Evolutionary conservation across 129 eudicot genomes (phyloP).

Genomic region (Rutidosis leptorrhynchoides): DNA sequence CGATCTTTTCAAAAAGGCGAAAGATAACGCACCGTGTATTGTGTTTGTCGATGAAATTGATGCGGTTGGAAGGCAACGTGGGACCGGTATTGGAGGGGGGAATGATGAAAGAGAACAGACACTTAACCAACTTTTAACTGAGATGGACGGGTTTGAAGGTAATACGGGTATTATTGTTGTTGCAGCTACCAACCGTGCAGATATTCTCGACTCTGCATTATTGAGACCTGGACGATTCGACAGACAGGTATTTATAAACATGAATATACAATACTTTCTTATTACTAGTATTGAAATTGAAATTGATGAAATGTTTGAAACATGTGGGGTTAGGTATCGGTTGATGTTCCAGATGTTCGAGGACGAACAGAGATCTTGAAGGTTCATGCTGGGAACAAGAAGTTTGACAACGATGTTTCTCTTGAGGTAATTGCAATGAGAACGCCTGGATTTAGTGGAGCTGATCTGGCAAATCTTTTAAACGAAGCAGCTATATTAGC

Average conservation of each 20-base stretch:
- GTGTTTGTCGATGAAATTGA: conserved; percentile 99
- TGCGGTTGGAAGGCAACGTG: conserved; percentile 98
- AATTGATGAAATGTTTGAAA: conserved; percentile 17
- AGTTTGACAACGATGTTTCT: conserved; percentile 80
- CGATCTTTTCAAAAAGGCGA: conserved; percentile 94
- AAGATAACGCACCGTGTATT: conserved; percentile 96
- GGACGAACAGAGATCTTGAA: conserved; percentile 93
- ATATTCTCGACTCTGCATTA: conserved; percentile 88
- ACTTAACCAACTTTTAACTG: conserved; percentile 89
- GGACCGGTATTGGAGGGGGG: conserved; percentile 97
- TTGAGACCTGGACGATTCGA: conserved; percentile 98
- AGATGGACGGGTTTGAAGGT: conserved; percentile 98
- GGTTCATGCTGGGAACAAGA: conserved; percentile 88
- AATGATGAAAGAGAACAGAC: conserved; percentile 98
- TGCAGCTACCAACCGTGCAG: conserved; percentile 98
- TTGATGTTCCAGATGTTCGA: conserved; percentile 85
- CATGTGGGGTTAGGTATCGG: conserved; percentile 54
- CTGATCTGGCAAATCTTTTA: conserved; percentile 90
- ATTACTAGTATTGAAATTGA: not conserved
- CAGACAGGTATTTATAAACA: conserved; percentile 60
- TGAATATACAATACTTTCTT: not conserved
- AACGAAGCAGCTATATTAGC: conserved; percentile 96
- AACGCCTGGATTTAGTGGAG: conserved; percentile 99
- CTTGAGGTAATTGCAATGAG: conserved; percentile 92
- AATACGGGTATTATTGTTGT: conserved; percentile 85